A percentile compares a stretch with the other conserved stretches of the same genome.
Conservation (phyloP, 192 early-diverging fungal species). For the Coemansia nantahalensis region DNA sequence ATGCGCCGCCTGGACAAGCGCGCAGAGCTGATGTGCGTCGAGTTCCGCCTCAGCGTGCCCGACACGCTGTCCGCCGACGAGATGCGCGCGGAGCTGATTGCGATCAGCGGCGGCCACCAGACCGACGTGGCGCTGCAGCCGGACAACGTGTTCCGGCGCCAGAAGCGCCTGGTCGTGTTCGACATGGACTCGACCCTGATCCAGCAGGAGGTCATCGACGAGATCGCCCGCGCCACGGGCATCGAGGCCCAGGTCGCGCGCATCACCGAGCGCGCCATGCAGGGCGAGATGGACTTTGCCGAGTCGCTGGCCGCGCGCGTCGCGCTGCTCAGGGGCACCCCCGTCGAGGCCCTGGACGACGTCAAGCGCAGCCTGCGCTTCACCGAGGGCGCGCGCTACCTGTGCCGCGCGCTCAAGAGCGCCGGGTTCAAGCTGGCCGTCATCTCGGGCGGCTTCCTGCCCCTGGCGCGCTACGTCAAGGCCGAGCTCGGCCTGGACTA, state of each 20-base stretch:
- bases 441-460: constrained; percentile 95
- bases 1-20: constrained; percentile 74
- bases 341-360: constrained; percentile 72
- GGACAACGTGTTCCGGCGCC: constrained; percentile 80
- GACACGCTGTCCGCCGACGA: constrained; percentile 59
- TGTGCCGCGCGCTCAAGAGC: constrained; percentile 85
- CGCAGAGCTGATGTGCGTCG: constrained; percentile 69
- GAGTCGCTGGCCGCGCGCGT: constrained; percentile 89
- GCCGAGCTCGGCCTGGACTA: constrained; percentile 89
- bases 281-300: constrained; percentile 97
- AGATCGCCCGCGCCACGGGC: constrained; percentile 89
- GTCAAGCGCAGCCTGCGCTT: constrained; percentile 78
- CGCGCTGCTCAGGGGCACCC: constrained; percentile 81
- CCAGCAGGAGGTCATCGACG: constrained; percentile 99
- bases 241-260: constrained; percentile 87
- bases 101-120: constrained; percentile 64
- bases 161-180: constrained; percentile 95
- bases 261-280: constrained; percentile 96
- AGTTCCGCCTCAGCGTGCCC: constrained; percentile 83
- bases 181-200: constrained; percentile 99
- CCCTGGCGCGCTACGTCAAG: constrained; percentile 90
- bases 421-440: constrained; percentile 96
- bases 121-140: constrained; percentile 86
- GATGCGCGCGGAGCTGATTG: constrained; percentile 70
- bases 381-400: constrained; percentile 85